phyloP scores from a whole-genome alignment of 2,329 filamentous ascomycete species.

The Calonectria hongkongensis region DNA sequence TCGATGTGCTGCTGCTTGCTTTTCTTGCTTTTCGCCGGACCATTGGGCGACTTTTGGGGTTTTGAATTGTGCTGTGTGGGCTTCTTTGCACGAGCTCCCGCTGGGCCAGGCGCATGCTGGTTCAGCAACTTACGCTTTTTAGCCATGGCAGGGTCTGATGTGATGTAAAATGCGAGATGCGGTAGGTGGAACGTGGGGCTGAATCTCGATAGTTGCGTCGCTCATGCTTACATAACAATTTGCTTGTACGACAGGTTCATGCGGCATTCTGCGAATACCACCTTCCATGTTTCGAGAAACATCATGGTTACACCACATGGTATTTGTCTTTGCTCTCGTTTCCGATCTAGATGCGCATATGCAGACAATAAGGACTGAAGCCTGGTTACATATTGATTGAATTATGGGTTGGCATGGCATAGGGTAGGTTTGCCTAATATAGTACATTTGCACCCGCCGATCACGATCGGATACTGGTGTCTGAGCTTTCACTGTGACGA shows the following conservation, averaged over 20 bases:
- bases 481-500: no score
- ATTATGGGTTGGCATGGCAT: background rate
- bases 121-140: constrained; percentile 67
- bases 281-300: constrained; percentile 18
- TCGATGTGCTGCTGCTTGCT: constrained; percentile 53
- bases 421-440: background rate
- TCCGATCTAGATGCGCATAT: background rate
- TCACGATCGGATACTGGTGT: no score
- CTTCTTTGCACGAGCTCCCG: constrained; percentile 47
- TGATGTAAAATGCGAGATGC: constrained; percentile 15
- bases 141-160: constrained; percentile 54
- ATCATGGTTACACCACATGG: constrained; percentile 21
- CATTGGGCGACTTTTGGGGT: constrained; percentile 48
- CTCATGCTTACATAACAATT: constrained; percentile 29
- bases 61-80: constrained; percentile 44
- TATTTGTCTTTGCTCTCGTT: background rate
- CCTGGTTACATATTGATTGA: background rate
- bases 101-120: constrained; percentile 44
- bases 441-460: no score
- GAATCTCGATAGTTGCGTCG: constrained; percentile 1
- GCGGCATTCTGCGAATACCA: constrained; percentile 6
- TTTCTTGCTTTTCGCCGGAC: constrained; percentile 46
- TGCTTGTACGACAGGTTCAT: constrained; percentile 14
- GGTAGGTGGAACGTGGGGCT: constrained; percentile 23
- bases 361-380: background rate